Evolutionary conservation across 1,284 basidiomycete genomes (phyloP).

Genomic region (Earliella scabrosa): DNA sequence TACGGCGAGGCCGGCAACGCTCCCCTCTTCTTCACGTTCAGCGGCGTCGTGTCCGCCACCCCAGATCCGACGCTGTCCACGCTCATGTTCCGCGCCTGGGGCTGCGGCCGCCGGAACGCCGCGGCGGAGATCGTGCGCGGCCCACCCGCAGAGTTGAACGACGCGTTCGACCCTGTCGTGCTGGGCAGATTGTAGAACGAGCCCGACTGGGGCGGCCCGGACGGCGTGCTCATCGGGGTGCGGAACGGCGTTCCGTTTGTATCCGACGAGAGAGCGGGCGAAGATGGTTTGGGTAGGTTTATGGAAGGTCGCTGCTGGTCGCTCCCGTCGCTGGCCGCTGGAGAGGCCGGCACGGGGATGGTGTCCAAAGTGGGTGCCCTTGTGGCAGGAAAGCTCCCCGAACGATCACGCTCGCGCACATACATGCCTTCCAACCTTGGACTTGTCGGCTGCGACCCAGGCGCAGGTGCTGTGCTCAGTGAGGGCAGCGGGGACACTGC

Average conservation of each 20-base stretch:
- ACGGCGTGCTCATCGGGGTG: slow-evolving; percentile 44
- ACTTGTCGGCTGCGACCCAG: slow-evolving; percentile 13
- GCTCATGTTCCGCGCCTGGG: slow-evolving; percentile 35
- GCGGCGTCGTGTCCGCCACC: slow-evolving; percentile 48
- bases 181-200: slow-evolving; percentile 31
- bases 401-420: slow-evolving; percentile 26
- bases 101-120: slow-evolving; percentile 65
- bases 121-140: slow-evolving; percentile 72
- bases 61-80: slow-evolving; percentile 4
- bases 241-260: slow-evolving; percentile 37
- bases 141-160: slow-evolving; percentile 37
- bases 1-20: slow-evolving; percentile 44
- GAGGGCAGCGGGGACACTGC: slow-evolving; percentile 20
- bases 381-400: slow-evolving; percentile 15
- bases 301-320: slow-evolving; percentile 15
- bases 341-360: slow-evolving; percentile 12
- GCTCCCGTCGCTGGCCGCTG: slow-evolving; percentile 15
- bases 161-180: slow-evolving; percentile 39
- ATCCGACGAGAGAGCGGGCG: slow-evolving; percentile 33
- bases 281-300: slow-evolving; percentile 11
- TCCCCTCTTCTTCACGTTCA: slow-evolving; percentile 57
- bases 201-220: slow-evolving; percentile 21
- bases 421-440: slow-evolving; percentile 24
- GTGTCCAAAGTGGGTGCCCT: slow-evolving; percentile 1
- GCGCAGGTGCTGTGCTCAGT: slow-evolving; percentile 5